phyloP scores from a whole-genome alignment of 345 rosid genomes.

The Lepidium africanum region DNA sequence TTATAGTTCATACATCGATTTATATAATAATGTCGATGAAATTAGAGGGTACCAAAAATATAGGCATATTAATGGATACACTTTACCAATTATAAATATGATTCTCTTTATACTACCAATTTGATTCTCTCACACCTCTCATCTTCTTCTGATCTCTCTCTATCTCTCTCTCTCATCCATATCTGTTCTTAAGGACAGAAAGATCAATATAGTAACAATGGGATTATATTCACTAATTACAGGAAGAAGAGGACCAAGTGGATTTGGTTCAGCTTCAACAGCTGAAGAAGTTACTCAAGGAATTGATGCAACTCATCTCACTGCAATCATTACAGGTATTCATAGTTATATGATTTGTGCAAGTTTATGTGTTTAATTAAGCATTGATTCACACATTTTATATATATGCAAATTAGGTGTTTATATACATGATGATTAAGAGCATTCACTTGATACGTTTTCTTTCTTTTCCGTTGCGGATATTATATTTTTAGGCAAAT shows the following conservation, averaged over 20 bases:
- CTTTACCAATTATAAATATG: conserved; percentile 19
- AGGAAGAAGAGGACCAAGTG: conserved; percentile 72
- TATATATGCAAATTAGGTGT: too few species aligned
- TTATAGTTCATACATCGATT: not conserved
- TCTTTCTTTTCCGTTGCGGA: too few species aligned
- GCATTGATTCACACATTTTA: too few species aligned
- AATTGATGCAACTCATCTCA: conserved; percentile 62
- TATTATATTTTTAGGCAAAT: too few species aligned
- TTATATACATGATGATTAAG: too few species aligned
- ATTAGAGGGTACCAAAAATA: conserved; percentile 6
- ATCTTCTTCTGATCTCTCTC: not conserved
- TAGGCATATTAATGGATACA: not conserved
- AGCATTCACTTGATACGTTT: too few species aligned
- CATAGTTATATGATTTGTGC: not conserved
- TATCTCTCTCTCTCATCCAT: not conserved
- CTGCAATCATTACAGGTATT: conserved; percentile 73
- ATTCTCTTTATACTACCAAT: not conserved
- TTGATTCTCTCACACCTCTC: conserved; percentile 2
- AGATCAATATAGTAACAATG: conserved; percentile 17
- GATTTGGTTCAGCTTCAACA: conserved; percentile 88
- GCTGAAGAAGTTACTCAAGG: conserved; percentile 79
- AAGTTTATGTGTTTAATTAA: not conserved
- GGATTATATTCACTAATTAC: conserved; percentile 58
- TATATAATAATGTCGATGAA: conserved; percentile 10
- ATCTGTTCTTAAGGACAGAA: not conserved